Evolutionary conservation across 176 grass and related monocot genomes (phyloP), one percentile per base, ranked within the genome.

Genomic region (Musa schizocarpa): DNA sequence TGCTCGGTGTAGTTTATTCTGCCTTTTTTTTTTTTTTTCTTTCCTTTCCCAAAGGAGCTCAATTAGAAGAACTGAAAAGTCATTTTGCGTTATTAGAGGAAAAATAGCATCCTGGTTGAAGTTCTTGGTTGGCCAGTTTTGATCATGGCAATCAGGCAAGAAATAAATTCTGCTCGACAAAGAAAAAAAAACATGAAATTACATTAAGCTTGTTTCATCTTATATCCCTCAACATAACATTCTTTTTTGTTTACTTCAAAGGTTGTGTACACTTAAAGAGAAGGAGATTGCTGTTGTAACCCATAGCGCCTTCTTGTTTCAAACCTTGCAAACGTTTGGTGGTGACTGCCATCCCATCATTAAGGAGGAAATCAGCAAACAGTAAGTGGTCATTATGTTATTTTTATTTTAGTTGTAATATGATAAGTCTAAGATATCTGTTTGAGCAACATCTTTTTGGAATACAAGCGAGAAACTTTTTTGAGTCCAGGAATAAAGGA

Each of bases 181-280:
- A 25, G 2, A 27, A 17, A 43, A 24, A 24, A 43, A 43, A 62
- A 22, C n/a, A 20, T 62, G 58, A 22, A 21, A 62, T 62, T 62
- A 20, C 17, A n/a, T n/a, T 17, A 43, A 34, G 5, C 4, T 43
- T 43, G 34, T 6, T 43, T 43, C 19, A 62, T n/a, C n/a, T 22
- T 62, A 61, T 27, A 43, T 8, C n/a, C 19, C 24, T 10, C 10
- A 26, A 26, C 23, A 43, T 43, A 43, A 43, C 34, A 2, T 27
- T 43, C 34, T 43, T 3, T 43, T 59, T 25, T 0, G 13, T 74
- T 73, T 52, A 3, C 34, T 43, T 43, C 0, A 43, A 78, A 97
- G 93, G 93, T 87, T 97, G 77, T 90, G 87, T 87, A 97, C 90
- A 67, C 84, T 90, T 52, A 77, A 93, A 73, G 93, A 97, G 77